Percentiles rank a stretch among this genome's conserved stretches.
These are phyloP conservation scores for Candida vartiovaarae DNA, from an alignment of 805 yeast genomes.

Conservation along the genomic window DNA sequence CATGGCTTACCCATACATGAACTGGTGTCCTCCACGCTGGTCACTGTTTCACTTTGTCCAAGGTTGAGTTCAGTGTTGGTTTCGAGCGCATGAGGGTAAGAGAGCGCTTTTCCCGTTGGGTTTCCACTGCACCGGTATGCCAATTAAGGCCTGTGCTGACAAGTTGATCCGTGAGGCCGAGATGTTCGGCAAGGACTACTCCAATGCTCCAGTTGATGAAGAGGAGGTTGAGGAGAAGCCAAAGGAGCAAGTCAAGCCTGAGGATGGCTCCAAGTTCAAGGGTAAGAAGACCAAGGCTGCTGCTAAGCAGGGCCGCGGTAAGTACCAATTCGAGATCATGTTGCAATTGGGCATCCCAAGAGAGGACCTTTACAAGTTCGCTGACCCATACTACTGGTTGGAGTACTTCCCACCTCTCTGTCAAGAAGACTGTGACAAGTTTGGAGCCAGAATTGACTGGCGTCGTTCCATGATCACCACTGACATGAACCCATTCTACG, in stretches of 20 bases:
- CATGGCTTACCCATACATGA: slow-evolving; percentile 99
- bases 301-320: slow-evolving; percentile 89
- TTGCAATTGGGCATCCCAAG: slow-evolving; percentile 81
- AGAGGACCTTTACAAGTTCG: slow-evolving; percentile 78
- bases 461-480: slow-evolving; percentile 94
- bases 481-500: slow-evolving; percentile 90
- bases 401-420: slow-evolving; percentile 85
- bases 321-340: slow-evolving; percentile 95
- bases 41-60: slow-evolving; percentile 88
- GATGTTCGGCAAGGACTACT: slow-evolving; percentile 77
- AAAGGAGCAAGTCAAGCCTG: slow-evolving; percentile 34
- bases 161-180: slow-evolving; percentile 89
- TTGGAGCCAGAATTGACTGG: slow-evolving; percentile 97
- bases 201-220: slow-evolving; percentile 54
- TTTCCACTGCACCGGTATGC: slow-evolving; percentile 99
- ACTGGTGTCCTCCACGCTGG: slow-evolving; percentile 97
- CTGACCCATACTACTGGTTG: slow-evolving; percentile 87
- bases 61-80: slow-evolving; percentile 85
- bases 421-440: slow-evolving; percentile 63
- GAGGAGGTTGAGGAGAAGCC: slow-evolving; percentile 38
- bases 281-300: slow-evolving; percentile 90
- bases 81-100: slow-evolving; percentile 92
- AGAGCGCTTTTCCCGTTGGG: slow-evolving; percentile 92
- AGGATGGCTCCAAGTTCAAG: slow-evolving; percentile 82
- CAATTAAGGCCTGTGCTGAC: slow-evolving; percentile 92